Evolutionary conservation across 2,329 filamentous ascomycete species (phyloP).

Genomic region (Scytalidium sp.): DNA sequence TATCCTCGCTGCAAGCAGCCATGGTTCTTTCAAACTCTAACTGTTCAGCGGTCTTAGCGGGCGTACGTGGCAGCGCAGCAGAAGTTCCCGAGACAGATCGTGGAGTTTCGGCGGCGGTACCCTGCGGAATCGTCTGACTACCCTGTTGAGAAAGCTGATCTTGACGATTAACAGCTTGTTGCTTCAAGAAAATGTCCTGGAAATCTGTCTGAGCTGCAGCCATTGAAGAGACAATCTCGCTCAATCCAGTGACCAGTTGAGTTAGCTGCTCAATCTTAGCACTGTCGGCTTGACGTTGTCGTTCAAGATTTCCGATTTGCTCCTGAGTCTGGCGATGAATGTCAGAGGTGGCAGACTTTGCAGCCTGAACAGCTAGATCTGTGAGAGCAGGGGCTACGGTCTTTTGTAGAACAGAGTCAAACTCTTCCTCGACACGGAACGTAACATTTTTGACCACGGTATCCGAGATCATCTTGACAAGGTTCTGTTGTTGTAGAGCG

Average conservation of each 20-base stretch:
- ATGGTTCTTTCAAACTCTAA: conserved; percentile 54
- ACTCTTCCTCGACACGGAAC: conserved; percentile 66
- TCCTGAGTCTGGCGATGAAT: conserved; percentile 56
- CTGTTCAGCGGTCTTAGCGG: conserved; percentile 39
- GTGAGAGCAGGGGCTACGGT: conserved; percentile 66
- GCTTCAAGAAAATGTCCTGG: conserved; percentile 60
- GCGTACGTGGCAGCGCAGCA: conserved; percentile 10
- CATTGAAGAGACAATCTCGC: conserved; percentile 69
- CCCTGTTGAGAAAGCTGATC: conserved; percentile 6
- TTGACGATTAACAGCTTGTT: conserved; percentile 41
- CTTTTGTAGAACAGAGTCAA: conserved; percentile 58
- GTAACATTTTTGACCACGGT: conserved; percentile 65
- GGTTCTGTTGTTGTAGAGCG: conserved; percentile 65
- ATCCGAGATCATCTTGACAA: conserved; percentile 71
- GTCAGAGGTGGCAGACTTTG: conserved; percentile 65
- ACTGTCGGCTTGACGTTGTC: conserved; percentile 29
- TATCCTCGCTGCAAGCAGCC: conserved; percentile 57
- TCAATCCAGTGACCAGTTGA: conserved; percentile 61
- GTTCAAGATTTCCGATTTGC: conserved; percentile 24
- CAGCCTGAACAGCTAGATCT: conserved; percentile 60
- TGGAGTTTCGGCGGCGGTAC: neutral
- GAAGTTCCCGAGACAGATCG: conserved; percentile 15
- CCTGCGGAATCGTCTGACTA: conserved; percentile 2
- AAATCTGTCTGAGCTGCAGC: conserved; percentile 65
- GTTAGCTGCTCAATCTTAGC: conserved; percentile 73